These are phyloP conservation scores for Sclerotinia subarctica DNA, from an alignment of 2,329 filamentous ascomycete species.

Conservation along the genomic window DNA sequence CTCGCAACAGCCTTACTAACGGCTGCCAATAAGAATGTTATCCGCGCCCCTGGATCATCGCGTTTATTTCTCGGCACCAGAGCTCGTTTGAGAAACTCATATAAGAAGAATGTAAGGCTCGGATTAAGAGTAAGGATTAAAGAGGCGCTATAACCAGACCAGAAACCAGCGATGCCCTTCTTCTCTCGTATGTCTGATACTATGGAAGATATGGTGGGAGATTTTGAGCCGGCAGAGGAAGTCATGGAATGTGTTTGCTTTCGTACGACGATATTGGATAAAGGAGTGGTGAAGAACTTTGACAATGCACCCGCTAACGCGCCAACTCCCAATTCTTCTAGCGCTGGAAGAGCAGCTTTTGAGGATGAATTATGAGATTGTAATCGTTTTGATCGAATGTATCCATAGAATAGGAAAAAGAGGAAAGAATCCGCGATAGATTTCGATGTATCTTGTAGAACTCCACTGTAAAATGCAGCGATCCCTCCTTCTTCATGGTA, in stretches of 20 bases:
- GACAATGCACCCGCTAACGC: slow-evolving; percentile 71
- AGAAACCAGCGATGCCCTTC: slow-evolving; percentile 72
- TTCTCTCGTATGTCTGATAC: slow-evolving; percentile 61
- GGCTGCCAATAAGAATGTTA: slow-evolving; percentile 68
- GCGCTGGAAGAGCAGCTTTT: slow-evolving; percentile 49
- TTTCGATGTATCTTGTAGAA: slow-evolving; percentile 63
- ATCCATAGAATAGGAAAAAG: slow-evolving; percentile 80
- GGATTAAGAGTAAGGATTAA: slow-evolving; percentile 82
- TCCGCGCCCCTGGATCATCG: slow-evolving; percentile 49
- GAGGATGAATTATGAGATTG: slow-evolving; percentile 40
- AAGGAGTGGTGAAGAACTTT: slow-evolving; percentile 73
- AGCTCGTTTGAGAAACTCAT: slow-evolving; percentile 64
- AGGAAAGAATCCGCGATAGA: slow-evolving; percentile 74
- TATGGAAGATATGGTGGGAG: slow-evolving; percentile 50
- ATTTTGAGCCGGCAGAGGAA: slow-evolving; percentile 38
- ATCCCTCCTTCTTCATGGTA: slow-evolving; percentile 66
- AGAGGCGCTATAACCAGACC: slow-evolving; percentile 82
- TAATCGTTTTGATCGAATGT: slow-evolving; percentile 42
- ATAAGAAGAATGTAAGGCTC: slow-evolving; percentile 79
- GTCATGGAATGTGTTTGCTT: slow-evolving; percentile 68
- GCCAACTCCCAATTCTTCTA: slow-evolving; percentile 73
- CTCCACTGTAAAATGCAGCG: slow-evolving; percentile 65
- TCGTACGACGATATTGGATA: slow-evolving; percentile 77
- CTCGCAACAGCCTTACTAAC: slow-evolving; percentile 75
- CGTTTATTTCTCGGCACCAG: slow-evolving; percentile 54